These are phyloP conservation scores for Colletotrichum tanaceti DNA, from an alignment of 2,329 filamentous ascomycete species.

Conservation along the genomic window DNA sequence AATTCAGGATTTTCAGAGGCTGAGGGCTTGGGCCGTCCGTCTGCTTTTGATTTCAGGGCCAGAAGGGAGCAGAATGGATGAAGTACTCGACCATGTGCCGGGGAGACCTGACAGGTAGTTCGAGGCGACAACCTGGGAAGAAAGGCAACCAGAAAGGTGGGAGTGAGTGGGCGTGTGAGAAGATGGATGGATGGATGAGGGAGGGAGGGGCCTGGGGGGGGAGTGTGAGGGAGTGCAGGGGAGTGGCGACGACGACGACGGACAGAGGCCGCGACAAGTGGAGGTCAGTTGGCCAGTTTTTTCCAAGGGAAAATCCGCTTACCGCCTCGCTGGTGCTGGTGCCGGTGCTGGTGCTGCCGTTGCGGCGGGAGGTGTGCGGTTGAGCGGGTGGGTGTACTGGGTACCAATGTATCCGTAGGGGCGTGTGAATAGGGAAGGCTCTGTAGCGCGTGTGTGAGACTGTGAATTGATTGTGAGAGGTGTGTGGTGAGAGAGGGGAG, in stretches of 20 bases:
- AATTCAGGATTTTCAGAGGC: slow-evolving; percentile 36
- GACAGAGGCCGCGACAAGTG: slow-evolving; percentile 22
- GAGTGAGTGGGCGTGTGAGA: neutral
- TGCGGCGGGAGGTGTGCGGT: slow-evolving; percentile 28
- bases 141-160: slow-evolving; percentile 25
- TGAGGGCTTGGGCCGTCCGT: slow-evolving; percentile 31
- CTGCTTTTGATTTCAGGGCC: slow-evolving; percentile 21
- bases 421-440: neutral
- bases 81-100: slow-evolving; percentile 28
- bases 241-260: slow-evolving; percentile 29
- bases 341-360: neutral
- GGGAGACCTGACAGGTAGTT: slow-evolving; percentile 18
- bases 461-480: neutral
- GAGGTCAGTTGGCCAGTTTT: slow-evolving; percentile 35
- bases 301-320: slow-evolving; percentile 20
- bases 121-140: slow-evolving; percentile 21
- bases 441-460: neutral
- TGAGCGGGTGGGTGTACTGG: slow-evolving; percentile 21
- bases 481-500: neutral
- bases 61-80: slow-evolving; percentile 18
- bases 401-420: too few relatives aligned
- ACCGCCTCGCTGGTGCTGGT: slow-evolving; percentile 35
- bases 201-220: neutral
- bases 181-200: too few relatives aligned
- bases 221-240: neutral